Conservation (phyloP, 1,284 basidiomycete genomes). For the Ustilago nuda region DNA sequence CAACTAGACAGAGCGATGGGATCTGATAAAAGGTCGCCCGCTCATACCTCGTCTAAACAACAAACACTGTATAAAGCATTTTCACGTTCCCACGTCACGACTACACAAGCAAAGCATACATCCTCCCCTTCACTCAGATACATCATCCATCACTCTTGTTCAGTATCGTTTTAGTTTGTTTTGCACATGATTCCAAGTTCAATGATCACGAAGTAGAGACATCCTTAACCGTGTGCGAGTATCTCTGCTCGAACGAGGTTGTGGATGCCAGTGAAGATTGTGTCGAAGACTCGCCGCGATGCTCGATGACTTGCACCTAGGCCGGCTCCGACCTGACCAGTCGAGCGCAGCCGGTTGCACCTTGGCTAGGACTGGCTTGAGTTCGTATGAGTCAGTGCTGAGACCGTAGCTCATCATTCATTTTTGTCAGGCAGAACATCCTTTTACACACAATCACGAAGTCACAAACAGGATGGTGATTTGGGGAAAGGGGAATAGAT, state of each 20-base stretch:
- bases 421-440: background rate
- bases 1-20: constrained; percentile 11
- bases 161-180: background rate
- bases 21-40: background rate
- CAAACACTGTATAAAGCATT: background rate
- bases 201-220: background rate
- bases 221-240: too few species aligned
- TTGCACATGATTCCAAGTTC: constrained; percentile 5
- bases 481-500: constrained; percentile 1
- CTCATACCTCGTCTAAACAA: background rate
- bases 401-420: too few species aligned
- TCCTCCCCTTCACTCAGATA: background rate
- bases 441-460: background rate
- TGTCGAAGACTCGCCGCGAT: too few species aligned
- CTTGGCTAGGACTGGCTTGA: too few species aligned
- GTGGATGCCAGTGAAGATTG: too few species aligned
- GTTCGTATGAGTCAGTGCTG: too few species aligned
- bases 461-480: background rate
- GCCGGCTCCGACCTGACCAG: too few species aligned
- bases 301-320: too few species aligned
- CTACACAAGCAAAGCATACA: constrained; percentile 5
- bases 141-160: background rate
- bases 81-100: background rate
- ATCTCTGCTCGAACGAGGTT: too few species aligned
- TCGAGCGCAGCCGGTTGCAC: too few species aligned